phyloP scores from a whole-genome alignment of 2,329 filamentous ascomycete genomes.

The Biscogniauxia mediterranea region DNA sequence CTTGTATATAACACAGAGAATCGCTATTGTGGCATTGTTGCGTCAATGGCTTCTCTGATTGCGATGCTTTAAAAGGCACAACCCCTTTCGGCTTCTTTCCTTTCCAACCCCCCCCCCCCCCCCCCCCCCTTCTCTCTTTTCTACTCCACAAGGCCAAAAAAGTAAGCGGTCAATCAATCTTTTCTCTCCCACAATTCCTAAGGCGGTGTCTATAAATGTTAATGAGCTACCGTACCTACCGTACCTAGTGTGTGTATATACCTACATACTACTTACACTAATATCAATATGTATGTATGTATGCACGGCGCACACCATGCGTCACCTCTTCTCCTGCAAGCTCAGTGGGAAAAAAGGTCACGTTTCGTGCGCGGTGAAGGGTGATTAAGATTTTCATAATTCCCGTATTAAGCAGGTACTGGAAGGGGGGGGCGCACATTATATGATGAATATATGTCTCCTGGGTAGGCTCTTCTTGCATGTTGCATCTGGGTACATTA shows the following conservation, averaged over 20 bases:
- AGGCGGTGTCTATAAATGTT: neutral
- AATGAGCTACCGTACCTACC: neutral
- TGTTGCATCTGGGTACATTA: neutral
- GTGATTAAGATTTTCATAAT: conserved; percentile 1
- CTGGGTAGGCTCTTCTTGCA: neutral
- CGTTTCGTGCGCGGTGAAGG: neutral
- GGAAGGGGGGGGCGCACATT: neutral
- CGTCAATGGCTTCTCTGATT: neutral
- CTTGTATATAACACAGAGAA: neutral
- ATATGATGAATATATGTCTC: neutral
- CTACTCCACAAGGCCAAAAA: neutral
- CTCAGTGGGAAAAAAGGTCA: neutral
- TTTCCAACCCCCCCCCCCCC: neutral
- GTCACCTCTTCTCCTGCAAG: neutral
- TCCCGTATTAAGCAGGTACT: neutral
- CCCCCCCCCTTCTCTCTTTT: neutral
- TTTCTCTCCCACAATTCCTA: neutral
- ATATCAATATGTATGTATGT: neutral
- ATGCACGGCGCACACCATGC: neutral
- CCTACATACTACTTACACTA: too few relatives aligned
- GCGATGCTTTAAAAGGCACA: neutral
- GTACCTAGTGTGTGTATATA: too few relatives aligned
- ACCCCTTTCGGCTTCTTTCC: neutral
- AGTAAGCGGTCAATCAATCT: neutral
- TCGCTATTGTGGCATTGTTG: neutral